Evolutionary conservation across 2,329 filamentous ascomycete genomes (phyloP), one percentile per base, ranked within the genome.

Genomic region (Alternaria incomplexa): DNA sequence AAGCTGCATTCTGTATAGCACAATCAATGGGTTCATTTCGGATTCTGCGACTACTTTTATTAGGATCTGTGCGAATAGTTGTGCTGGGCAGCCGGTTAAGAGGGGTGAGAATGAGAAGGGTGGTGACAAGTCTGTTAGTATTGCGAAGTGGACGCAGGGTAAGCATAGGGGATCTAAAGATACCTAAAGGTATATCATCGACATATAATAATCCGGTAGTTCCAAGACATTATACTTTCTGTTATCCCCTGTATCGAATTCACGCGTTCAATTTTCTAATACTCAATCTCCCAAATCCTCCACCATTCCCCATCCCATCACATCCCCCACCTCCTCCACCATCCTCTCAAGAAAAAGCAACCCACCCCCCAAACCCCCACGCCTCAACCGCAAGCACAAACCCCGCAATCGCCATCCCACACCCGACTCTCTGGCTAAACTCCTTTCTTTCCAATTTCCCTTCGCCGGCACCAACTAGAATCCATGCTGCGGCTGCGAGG

Each of bases 401-500:
- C 15, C 26, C 12, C 15, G 32, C 52, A 17, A 55, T 17, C 52
- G 52, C 52, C 36, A 55, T 45, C 23, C 36, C 52, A 55, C 23
- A 6, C 8, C 36, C 32, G n/a, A 43, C 22, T 10, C 36, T 13
- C 25, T 30, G 32, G 7, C 36, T 15, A 15, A 40, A 25, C 13
- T 10, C 32, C 15, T 11, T 22, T 3, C 65, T 15, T 40, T 8
- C 10, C 36, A 40, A 40, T 40, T 40, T 40, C n/a, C 36, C 36
- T 5, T 40, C 36, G 8, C 36, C 36, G n/a, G 36, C 36, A 40
- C 36, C 36, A 2, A 40, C n/a, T 40, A 40, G 36, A 6, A 40
- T 40, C 65, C 17, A 54, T 52, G 6, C 69, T 69, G 15, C 63
- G 9, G 69, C 72, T 3, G 61, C 32, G 1, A 71, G 62, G 15